Base-by-base conservation (phyloP, 805 yeast species). In the Pichia nanzhaoensis region DNA sequence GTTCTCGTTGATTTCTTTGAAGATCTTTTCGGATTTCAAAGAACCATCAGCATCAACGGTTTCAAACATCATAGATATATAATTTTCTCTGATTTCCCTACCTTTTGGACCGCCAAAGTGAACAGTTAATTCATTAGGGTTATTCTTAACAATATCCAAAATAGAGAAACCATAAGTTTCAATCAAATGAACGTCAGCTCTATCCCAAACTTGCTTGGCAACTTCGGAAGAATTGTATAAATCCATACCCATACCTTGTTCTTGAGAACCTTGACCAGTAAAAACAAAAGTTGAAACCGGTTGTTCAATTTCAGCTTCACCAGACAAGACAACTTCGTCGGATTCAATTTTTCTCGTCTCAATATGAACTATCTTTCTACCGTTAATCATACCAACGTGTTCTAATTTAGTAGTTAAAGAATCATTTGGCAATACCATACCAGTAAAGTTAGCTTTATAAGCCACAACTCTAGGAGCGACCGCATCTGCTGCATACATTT, bases 231-330 rank as follows among this genome's bases (percentile, higher is more conserved):
- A 75, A 54, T 81, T 82, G 68, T 93, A 93, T 64, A 93, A 77
- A 67, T 93, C 99, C 99, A 93, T 93, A 76, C 99, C 99, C 99
- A 93, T 93, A 66, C 97, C 97, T 74, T 95, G 99, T 69, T 95
- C 99, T 71, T 93, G 99, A 50, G 99, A 91, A 67, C 99, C 99
- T 75, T 93, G 99, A 64, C 99, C 99, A 54, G 99, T 93, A 72
- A 95, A 93, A 47, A 93, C 95, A 65, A 86, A 93, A 18, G 99
- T 84, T 37, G 98, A 86, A 44, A 83, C 84, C 30, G 99, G 99
- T 72, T 93, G 99, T 58, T 93, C 98, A 60, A 95, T 90, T 73
- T 93, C 99, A 46, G 99, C 99, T 72, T 88, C 95, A 70, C 98
- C 99, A 44, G 75, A 66, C 57, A 93, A 74, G 18, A 93, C 99